Base-by-base conservation (phyloP, 1,284 basidiomycete genomes). In the Naganishia liquefaciens region DNA sequence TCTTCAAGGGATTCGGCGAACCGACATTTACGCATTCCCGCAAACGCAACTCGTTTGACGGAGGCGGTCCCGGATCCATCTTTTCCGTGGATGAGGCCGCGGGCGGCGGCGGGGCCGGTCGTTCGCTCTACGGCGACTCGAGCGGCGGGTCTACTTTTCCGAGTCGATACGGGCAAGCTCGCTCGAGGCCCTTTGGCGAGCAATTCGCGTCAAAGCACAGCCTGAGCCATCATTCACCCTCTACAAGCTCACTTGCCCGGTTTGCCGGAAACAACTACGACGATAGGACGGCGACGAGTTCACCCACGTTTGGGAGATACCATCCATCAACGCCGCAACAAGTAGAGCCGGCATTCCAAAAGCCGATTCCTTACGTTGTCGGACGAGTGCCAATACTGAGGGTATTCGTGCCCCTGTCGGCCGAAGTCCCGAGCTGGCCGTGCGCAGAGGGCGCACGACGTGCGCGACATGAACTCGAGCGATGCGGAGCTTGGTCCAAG, bases 361-460 rank as follows among this genome's bases (percentile, higher is more conserved):
- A 71, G 23, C 75, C 77, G 3, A 72, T 74, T 0, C 78, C 78
- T 2, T 78, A 71, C 67, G 73, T 72, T 28, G 70, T 70, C 0
- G 78, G 76, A 19, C 71, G 78, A 11, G 76, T 74, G 0, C 79
- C 79, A 7, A 70, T 79, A 11, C 63, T 80, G 39, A 68, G 75
- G 25, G 76, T 80, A 1, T 79, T 79, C 49, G 75, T 80, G 0
- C 77, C 77, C 1, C 57, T 79, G 6, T 75, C 74, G 5, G 70
- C 72, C 3, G 61, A 63, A 13, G 74, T 79, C 1, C 66, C 53
- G 5, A 63, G 68, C 15, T 80, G 79, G 79, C 79, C 79, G 3
- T 77, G 75, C 2, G 72, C 74, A 5, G 75, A 79, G 60, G 79
- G 76, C 1, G 75, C 77, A 15, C 68, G 69, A 13, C 69, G 70